A percentile compares a stretch with the other conserved stretches of the same genome.
phyloP scores from a whole-genome alignment of 2,329 filamentous ascomycete species.

The Erysiphe neolycopersici region DNA sequence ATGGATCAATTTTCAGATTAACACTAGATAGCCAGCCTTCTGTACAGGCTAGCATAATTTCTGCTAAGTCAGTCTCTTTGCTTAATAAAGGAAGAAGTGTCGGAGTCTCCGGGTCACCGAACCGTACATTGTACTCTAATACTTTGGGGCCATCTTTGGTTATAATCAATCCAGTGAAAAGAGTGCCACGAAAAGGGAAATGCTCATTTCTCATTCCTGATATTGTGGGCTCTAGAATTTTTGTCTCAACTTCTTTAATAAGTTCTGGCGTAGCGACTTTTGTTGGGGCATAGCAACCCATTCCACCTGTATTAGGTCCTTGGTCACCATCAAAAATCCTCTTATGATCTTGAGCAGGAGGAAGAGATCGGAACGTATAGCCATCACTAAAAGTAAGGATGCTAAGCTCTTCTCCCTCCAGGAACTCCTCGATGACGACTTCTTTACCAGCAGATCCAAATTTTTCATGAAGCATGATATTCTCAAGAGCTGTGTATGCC shows the following conservation, averaged over 20 bases:
- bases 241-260: slow-evolving; percentile 51
- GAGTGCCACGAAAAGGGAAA: slow-evolving; percentile 43
- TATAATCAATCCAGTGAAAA: slow-evolving; percentile 89
- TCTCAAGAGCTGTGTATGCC: slow-evolving; percentile 52
- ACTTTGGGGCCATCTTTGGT: slow-evolving; percentile 55
- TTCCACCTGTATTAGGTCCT: slow-evolving; percentile 2
- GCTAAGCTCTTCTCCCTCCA: slow-evolving; percentile 76
- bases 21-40: slow-evolving; percentile 47
- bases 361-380: slow-evolving; percentile 54
- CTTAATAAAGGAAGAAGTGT: slow-evolving; percentile 57
- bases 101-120: slow-evolving; percentile 80
- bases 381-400: slow-evolving; percentile 84
- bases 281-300: slow-evolving; percentile 2
- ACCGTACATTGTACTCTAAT: slow-evolving; percentile 80
- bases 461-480: slow-evolving; percentile 72
- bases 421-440: slow-evolving; percentile 85
- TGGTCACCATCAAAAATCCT: slow-evolving; percentile 55
- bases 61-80: slow-evolving; percentile 55
- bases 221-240: slow-evolving; percentile 71
- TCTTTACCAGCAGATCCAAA: slow-evolving; percentile 65
- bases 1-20: slow-evolving; percentile 33
- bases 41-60: slow-evolving; percentile 68
- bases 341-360: slow-evolving; percentile 92
- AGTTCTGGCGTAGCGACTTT: slow-evolving; percentile 22
- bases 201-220: slow-evolving; percentile 66